These are phyloP conservation scores for Cystobasidium tubakii DNA, from an alignment of 768 basidiomycete species.

Conservation along the genomic window DNA sequence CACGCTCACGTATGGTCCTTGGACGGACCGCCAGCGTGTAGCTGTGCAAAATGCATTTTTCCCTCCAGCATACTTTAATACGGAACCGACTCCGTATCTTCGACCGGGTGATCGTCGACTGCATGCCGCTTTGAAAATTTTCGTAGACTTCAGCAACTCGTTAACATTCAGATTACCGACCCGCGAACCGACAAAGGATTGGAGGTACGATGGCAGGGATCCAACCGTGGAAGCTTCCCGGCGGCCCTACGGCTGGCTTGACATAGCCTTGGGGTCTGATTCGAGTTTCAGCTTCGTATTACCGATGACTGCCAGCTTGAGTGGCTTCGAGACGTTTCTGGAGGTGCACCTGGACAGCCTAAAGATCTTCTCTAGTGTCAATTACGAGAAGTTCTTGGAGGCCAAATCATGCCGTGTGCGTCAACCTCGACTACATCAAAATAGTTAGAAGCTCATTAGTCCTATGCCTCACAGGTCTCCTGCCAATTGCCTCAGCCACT, in stretches of 20 bases:
- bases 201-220: constrained; percentile 77
- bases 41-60: constrained; percentile 77
- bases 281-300: constrained; percentile 80
- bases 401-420: constrained; percentile 74
- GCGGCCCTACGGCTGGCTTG: constrained; percentile 62
- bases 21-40: constrained; percentile 89
- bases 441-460: neutral
- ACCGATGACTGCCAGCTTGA: constrained; percentile 67
- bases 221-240: constrained; percentile 54
- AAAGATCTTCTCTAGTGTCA: constrained; percentile 74
- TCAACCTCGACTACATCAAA: constrained; percentile 2
- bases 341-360: constrained; percentile 76
- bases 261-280: constrained; percentile 66
- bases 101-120: constrained; percentile 67
- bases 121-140: constrained; percentile 74
- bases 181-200: constrained; percentile 88
- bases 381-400: constrained; percentile 70
- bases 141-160: constrained; percentile 70
- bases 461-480: constrained; percentile 40
- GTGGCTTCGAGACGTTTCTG: constrained; percentile 71
- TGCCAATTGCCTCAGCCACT: constrained; percentile 66
- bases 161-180: constrained; percentile 80
- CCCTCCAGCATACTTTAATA: constrained; percentile 68
- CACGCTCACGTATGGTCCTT: constrained; percentile 77
- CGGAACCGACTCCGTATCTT: constrained; percentile 58